phyloP scores from a whole-genome alignment of 139 green algal species.

The Ettlia oleoabundans region DNA sequence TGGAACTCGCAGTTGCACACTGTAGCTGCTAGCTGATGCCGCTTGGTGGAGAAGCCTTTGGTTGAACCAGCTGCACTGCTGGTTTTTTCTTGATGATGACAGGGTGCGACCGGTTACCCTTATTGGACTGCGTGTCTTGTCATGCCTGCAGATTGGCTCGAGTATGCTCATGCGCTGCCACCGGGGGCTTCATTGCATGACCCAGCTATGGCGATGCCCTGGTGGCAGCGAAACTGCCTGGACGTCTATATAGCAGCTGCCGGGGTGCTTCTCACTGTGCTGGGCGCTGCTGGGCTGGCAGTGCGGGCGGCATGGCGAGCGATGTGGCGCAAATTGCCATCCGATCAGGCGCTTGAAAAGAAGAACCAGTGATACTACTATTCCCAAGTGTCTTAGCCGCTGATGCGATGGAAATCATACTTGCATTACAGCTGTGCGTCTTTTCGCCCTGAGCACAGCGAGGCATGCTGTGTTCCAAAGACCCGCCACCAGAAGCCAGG shows the following conservation, averaged over 20 bases:
- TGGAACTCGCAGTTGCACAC: too few relatives aligned
- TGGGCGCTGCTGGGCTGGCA: neutral
- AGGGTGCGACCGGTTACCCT: too few relatives aligned
- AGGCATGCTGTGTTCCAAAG: neutral
- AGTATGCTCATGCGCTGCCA: slow-evolving; percentile 4
- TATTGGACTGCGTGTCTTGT: too few relatives aligned
- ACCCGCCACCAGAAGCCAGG: neutral
- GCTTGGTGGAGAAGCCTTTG: too few relatives aligned
- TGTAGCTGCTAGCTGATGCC: too few relatives aligned
- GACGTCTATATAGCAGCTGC: neutral
- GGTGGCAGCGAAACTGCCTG: neutral
- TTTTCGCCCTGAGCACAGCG: neutral
- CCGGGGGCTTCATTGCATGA: neutral
- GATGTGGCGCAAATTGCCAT: too few relatives aligned
- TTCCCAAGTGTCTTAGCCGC: too few relatives aligned
- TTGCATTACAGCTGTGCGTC: neutral
- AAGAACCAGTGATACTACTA: too few relatives aligned
- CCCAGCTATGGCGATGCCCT: neutral
- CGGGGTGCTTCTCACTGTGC: neutral
- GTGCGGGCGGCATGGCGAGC: neutral
- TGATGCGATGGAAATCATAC: too few relatives aligned
- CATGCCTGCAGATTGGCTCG: neutral
- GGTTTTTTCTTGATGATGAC: too few relatives aligned
- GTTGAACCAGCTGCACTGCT: too few relatives aligned
- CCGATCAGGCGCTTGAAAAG: too few relatives aligned